phyloP scores from a whole-genome alignment of 2,329 filamentous ascomycete species.

The Paecilomyces sp. region DNA sequence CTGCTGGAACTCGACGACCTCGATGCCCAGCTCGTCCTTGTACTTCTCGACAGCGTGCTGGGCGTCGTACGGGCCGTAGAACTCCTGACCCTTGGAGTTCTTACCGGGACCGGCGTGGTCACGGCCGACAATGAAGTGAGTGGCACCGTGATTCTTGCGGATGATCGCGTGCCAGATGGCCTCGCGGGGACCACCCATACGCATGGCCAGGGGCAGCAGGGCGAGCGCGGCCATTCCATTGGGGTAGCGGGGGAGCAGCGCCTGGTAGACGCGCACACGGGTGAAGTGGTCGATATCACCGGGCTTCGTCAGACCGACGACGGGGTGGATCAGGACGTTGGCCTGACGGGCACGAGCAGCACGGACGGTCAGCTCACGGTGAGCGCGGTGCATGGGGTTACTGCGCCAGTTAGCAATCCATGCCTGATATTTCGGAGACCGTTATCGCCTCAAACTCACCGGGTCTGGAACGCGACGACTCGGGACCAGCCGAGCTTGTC shows the following conservation, averaged over 20 bases:
- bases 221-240: conserved; percentile 98
- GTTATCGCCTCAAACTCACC: conserved; percentile 15
- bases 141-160: conserved; percentile 98
- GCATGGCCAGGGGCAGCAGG: conserved; percentile 93
- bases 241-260: conserved; percentile 89
- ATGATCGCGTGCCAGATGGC: conserved; percentile 99
- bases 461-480: conserved; percentile 97
- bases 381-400: conserved; percentile 98
- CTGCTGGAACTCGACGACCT: conserved; percentile 98
- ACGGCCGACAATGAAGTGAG: conserved; percentile 98
- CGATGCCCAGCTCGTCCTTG: conserved; percentile 91
- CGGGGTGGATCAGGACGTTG: conserved; percentile 98
- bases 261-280: conserved; percentile 96
- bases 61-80: conserved; percentile 97
- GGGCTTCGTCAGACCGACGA: conserved; percentile 96
- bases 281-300: conserved; percentile 99
- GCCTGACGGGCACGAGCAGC: conserved; percentile 92
- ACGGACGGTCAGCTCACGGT: conserved; percentile 94
- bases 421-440: not conserved
- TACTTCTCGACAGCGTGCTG: conserved; percentile 96
- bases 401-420: conserved; percentile 27
- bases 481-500: conserved; percentile 98
- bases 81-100: conserved; percentile 94
- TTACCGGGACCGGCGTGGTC: conserved; percentile 97
- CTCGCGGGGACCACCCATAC: conserved; percentile 97